These are phyloP conservation scores for Diaporthe sp. DNA, from an alignment of 2,329 filamentous ascomycete genomes.

Conservation along the genomic window DNA sequence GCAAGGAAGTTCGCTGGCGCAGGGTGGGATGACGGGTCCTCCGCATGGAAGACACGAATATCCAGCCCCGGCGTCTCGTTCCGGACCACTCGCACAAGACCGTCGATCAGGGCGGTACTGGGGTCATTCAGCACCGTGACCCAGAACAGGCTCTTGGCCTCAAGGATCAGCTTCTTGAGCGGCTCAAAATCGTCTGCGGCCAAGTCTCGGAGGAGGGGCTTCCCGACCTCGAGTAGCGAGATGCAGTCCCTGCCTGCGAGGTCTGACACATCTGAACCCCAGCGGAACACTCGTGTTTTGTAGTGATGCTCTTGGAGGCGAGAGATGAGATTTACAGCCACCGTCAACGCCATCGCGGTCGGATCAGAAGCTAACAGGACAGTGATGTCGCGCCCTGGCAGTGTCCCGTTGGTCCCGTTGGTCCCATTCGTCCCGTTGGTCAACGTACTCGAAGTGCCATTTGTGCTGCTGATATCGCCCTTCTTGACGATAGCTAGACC, in stretches of 20 bases:
- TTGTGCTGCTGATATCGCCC: conserved; percentile 7
- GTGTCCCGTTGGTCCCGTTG: neutral
- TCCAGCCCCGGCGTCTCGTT: conserved; percentile 7
- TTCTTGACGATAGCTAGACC: neutral
- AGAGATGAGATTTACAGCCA: conserved; percentile 15
- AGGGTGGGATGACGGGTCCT: neutral
- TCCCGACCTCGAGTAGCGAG: conserved; percentile 4
- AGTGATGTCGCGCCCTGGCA: conserved; percentile 2
- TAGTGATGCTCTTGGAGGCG: neutral
- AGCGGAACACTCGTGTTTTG: neutral
- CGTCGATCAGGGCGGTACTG: neutral
- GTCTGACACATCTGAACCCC: neutral
- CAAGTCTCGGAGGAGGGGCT: neutral
- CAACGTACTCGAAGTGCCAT: conserved; percentile 2
- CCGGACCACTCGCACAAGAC: conserved; percentile 1
- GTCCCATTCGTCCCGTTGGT: neutral
- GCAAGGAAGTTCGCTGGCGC: neutral
- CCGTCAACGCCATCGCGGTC: neutral
- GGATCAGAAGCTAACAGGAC: conserved; percentile 33
- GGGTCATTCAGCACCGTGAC: conserved; percentile 43
- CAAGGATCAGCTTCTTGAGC: conserved; percentile 43
- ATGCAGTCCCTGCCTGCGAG: neutral
- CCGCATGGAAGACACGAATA: conserved; percentile 4
- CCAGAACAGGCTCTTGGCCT: conserved; percentile 45
- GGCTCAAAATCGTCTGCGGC: conserved; percentile 12